Conservation (phyloP, 2,329 filamentous ascomycete species). For the Thielaviopsis ethacetica region DNA sequence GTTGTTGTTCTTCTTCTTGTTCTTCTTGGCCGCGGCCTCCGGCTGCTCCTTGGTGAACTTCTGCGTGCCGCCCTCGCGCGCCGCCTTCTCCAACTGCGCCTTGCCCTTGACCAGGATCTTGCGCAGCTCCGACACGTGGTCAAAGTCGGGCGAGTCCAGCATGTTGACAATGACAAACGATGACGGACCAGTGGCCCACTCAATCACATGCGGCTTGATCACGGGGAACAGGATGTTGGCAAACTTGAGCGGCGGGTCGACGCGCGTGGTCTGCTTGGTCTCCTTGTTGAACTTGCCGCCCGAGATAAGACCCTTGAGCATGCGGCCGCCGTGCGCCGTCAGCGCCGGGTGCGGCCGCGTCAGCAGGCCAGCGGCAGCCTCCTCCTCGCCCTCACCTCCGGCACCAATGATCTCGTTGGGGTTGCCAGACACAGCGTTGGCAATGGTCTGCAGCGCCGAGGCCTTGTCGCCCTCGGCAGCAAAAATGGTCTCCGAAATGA, state of each 20-base stretch:
- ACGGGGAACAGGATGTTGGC: constrained; percentile 64
- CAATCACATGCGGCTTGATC: constrained; percentile 56
- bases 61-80: constrained; percentile 38
- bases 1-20: constrained; percentile 30
- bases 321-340: constrained; percentile 51
- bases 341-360: constrained; percentile 39
- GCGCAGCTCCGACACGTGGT: constrained; percentile 47
- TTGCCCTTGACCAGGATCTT: constrained; percentile 57
- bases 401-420: constrained; percentile 22
- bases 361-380: constrained; percentile 14
- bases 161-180: constrained; percentile 76
- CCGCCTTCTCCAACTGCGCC: constrained; percentile 52
- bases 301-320: constrained; percentile 82
- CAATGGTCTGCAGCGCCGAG: constrained; percentile 54
- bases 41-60: constrained; percentile 35
- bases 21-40: constrained; percentile 25
- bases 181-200: constrained; percentile 75
- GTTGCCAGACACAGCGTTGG: constrained; percentile 43
- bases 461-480: constrained; percentile 59
- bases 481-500: constrained; percentile 69
- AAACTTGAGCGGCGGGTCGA: constrained; percentile 66
- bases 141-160: constrained; percentile 58
- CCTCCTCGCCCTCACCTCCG: constrained; percentile 25
- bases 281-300: constrained; percentile 73
- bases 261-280: constrained; percentile 51